Conservation (phyloP, 75 land plant genomes). For the Cupressus sempervirens region DNA sequence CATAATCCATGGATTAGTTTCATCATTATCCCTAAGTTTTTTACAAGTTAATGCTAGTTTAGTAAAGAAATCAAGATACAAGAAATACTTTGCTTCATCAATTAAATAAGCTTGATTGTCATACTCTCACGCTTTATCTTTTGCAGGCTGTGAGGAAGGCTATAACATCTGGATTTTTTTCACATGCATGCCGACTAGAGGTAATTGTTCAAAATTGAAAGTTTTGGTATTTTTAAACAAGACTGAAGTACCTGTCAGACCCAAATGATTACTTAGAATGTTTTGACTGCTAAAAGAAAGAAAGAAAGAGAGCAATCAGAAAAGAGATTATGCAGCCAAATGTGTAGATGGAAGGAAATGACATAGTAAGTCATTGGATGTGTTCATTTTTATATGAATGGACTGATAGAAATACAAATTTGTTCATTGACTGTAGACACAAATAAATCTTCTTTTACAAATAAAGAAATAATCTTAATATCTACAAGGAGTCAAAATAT, state of each 20-base stretch:
- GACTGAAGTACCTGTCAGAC: neutral
- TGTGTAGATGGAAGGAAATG: neutral
- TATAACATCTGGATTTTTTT: constrained; percentile 82
- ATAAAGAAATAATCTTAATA: neutral
- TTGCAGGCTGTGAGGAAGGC: constrained; percentile 69
- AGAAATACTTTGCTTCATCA: neutral
- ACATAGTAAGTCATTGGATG: neutral
- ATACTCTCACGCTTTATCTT: constrained; percentile 3
- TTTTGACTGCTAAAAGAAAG: neutral
- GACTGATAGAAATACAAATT: neutral
- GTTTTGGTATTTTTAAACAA: neutral
- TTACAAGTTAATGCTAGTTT: neutral
- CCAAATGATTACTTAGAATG: neutral
- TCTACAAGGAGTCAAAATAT: neutral
- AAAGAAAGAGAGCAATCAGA: neutral
- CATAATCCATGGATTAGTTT: neutral
- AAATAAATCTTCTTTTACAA: neutral
- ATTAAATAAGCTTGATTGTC: neutral
- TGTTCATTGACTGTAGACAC: neutral
- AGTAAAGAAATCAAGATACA: neutral
- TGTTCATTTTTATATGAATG: neutral
- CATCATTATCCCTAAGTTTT: neutral
- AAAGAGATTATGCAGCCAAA: neutral
- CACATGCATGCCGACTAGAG: constrained; percentile 79
- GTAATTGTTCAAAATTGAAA: constrained; percentile 23